Conservation (phyloP, 441 rosid genomes). For the Brassica hybrid region DNA sequence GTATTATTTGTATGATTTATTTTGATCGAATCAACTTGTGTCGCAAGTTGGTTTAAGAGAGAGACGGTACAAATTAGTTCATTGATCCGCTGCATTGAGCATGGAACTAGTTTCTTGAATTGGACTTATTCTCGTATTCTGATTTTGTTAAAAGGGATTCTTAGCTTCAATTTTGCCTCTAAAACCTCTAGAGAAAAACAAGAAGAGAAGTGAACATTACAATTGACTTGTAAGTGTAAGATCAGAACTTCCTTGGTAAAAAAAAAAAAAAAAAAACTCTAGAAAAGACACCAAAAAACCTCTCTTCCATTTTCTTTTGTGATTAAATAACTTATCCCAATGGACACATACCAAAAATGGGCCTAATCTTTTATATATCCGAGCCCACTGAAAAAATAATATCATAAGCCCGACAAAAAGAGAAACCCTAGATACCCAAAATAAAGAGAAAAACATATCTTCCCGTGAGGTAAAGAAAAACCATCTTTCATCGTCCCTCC, state of each 20-base stretch:
- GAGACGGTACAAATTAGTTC: background rate
- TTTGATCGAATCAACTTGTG: background rate
- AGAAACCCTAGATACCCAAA: constrained; percentile 26
- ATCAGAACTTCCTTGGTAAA: no score
- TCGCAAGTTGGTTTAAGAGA: background rate
- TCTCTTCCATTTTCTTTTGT: no score
- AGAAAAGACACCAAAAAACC: no score
- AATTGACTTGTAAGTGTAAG: no score
- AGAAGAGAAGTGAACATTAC: background rate
- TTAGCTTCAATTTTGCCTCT: background rate
- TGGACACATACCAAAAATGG: background rate
- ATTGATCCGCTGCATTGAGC: background rate
- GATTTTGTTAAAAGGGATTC: no score
- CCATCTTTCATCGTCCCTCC: background rate
- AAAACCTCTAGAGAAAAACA: background rate
- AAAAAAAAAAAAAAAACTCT: no score
- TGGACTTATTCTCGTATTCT: background rate
- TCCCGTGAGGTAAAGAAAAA: background rate
- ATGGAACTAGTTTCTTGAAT: background rate
- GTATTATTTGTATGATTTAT: background rate
- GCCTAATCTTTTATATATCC: background rate
- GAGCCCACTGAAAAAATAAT: background rate
- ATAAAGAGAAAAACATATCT: background rate
- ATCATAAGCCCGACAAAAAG: background rate
- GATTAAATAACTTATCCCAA: background rate